Conservation (phyloP, 257 asterid species). For the Solanum peruvianum region DNA sequence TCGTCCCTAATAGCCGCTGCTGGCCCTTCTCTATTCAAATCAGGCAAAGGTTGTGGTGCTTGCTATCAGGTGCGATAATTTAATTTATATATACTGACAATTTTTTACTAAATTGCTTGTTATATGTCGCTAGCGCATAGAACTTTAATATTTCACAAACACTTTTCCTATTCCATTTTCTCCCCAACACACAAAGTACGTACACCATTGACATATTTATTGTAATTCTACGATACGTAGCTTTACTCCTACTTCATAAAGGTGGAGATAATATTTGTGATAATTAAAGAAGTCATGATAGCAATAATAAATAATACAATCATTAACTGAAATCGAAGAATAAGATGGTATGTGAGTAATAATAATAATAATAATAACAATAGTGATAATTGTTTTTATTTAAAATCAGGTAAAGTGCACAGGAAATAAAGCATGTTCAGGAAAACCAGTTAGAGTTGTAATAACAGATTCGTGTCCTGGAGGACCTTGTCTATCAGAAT, state of each 20-base stretch:
- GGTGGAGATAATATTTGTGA: not conserved
- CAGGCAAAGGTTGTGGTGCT: slow-evolving; percentile 71
- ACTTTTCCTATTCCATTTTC: not conserved
- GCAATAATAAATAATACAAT: no score
- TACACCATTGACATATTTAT: no score
- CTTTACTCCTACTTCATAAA: no score
- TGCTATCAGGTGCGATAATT: slow-evolving; percentile 49
- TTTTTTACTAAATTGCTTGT: not conserved
- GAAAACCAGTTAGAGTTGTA: slow-evolving; percentile 72
- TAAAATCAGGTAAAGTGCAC: slow-evolving; percentile 54
- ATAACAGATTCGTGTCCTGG: slow-evolving; percentile 65
- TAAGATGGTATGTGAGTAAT: not conserved
- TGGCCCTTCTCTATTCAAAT: slow-evolving; percentile 44
- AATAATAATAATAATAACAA: not conserved
- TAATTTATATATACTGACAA: not conserved
- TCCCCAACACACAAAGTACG: no score
- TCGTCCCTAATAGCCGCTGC: slow-evolving; percentile 64
- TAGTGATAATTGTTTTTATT: not conserved
- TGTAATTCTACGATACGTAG: no score
- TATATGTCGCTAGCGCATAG: not conserved
- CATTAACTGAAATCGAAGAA: not conserved
- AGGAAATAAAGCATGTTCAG: slow-evolving; percentile 44
- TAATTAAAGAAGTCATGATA: not conserved
- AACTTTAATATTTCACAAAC: not conserved
- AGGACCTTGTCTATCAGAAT: slow-evolving; percentile 36